These are phyloP conservation scores for Cornus florida DNA, from an alignment of 148 eudicot species.

Conservation along the genomic window DNA sequence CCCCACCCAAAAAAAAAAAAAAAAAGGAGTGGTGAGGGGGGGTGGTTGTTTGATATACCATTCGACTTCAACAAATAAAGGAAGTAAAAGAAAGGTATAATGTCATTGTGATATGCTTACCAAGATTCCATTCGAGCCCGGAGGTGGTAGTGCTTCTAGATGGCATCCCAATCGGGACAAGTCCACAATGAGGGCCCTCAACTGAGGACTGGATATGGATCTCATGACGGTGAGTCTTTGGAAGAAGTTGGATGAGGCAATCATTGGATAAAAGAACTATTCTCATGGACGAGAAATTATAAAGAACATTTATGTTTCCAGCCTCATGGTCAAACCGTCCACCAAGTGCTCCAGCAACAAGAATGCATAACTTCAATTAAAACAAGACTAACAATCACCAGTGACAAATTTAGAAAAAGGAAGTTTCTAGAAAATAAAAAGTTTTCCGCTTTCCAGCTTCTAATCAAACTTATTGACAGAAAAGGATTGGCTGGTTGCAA, in stretches of 20 bases:
- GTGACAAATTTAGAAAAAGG: too few relatives aligned
- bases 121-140: slow-evolving; percentile 83
- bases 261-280: slow-evolving; percentile 82
- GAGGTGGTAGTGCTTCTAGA: slow-evolving; percentile 69
- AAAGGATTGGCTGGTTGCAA: slow-evolving; percentile 9
- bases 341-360: slow-evolving; percentile 92
- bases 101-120: slow-evolving; percentile 43
- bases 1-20: too few relatives aligned
- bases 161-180: slow-evolving; percentile 68
- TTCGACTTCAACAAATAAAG: background rate
- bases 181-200: slow-evolving; percentile 98
- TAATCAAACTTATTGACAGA: background rate
- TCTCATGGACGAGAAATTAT: slow-evolving; percentile 54
- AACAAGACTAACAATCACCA: background rate
- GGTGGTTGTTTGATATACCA: too few relatives aligned
- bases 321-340: slow-evolving; percentile 96
- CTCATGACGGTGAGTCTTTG: slow-evolving; percentile 67
- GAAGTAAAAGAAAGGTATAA: background rate
- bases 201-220: slow-evolving; percentile 58
- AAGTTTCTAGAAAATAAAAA: background rate
- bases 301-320: slow-evolving; percentile 84
- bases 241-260: slow-evolving; percentile 86
- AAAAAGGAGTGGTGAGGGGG: too few relatives aligned
- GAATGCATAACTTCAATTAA: slow-evolving; percentile 64
- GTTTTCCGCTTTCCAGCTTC: background rate